Evolutionary conservation across 2,329 filamentous ascomycete genomes (phyloP).

Genomic region (Beauveria medogensis): DNA sequence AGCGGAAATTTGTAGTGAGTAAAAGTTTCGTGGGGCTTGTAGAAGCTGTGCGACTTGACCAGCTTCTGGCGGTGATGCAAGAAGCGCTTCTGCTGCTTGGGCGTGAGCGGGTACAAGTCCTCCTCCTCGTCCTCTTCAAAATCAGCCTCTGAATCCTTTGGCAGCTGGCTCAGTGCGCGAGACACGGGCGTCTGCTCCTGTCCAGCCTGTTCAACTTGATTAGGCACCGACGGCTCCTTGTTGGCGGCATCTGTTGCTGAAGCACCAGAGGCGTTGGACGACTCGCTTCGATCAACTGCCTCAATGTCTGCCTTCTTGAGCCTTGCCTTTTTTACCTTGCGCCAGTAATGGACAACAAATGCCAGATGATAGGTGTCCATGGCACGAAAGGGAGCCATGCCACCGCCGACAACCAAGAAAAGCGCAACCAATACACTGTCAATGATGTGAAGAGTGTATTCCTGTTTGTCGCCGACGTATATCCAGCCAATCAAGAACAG

Average conservation of each 20-base stretch:
- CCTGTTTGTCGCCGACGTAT: constrained; percentile 65
- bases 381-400: constrained; percentile 64
- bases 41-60: constrained; percentile 76
- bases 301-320: constrained; percentile 35
- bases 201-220: neutral
- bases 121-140: constrained; percentile 30
- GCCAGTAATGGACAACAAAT: constrained; percentile 63
- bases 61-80: constrained; percentile 74
- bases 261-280: constrained; percentile 7
- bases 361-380: constrained; percentile 85
- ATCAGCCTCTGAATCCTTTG: neutral
- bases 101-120: constrained; percentile 49
- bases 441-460: constrained; percentile 62
- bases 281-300: constrained; percentile 16
- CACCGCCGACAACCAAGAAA: constrained; percentile 63
- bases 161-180: neutral
- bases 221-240: neutral
- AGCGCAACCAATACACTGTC: constrained; percentile 64
- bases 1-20: constrained; percentile 77
- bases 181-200: neutral
- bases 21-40: constrained; percentile 78
- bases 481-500: constrained; percentile 90
- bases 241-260: neutral
- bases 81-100: constrained; percentile 59
- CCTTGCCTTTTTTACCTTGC: constrained; percentile 33